Evolutionary conservation across 495 filamentous ascomycete genomes (phyloP).

Genomic region (Aspergillus egyptiacus): DNA sequence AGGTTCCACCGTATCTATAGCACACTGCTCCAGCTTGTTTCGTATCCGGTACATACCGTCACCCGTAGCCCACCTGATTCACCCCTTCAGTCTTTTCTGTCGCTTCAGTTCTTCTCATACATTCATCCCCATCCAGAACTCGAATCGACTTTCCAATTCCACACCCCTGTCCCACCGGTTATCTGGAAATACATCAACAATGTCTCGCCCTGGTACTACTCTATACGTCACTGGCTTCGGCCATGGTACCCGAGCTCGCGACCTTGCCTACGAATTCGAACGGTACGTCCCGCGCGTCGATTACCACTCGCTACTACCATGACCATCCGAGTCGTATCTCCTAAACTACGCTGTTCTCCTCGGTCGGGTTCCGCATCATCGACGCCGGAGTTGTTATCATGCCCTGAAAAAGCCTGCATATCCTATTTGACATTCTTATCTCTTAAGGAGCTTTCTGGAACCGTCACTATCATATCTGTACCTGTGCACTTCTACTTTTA

Average conservation of each 20-base stretch:
- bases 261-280: constrained; percentile 99
- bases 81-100: constrained; percentile 3
- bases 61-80: neutral
- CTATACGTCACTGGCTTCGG: constrained; percentile 98
- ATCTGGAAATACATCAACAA: constrained; percentile 28
- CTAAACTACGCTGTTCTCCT: constrained; percentile 17
- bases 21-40: neutral
- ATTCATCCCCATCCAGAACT: neutral
- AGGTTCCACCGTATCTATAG: too few relatives aligned
- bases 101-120: neutral
- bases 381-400: constrained; percentile 16
- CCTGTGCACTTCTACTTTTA: neutral
- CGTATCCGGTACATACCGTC: neutral
- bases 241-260: constrained; percentile 97
- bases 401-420: constrained; percentile 4
- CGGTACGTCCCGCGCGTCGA: constrained; percentile 78
- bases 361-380: constrained; percentile 20
- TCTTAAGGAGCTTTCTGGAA: too few relatives aligned
- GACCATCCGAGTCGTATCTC: constrained; percentile 24
- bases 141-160: neutral
- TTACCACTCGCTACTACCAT: constrained; percentile 33
- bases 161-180: neutral
- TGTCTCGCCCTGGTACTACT: constrained; percentile 91
- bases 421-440: neutral
- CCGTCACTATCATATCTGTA: neutral